Conservation (phyloP, 2,329 filamentous ascomycete species). For the Pyrenophora tritici-repentis region DNA sequence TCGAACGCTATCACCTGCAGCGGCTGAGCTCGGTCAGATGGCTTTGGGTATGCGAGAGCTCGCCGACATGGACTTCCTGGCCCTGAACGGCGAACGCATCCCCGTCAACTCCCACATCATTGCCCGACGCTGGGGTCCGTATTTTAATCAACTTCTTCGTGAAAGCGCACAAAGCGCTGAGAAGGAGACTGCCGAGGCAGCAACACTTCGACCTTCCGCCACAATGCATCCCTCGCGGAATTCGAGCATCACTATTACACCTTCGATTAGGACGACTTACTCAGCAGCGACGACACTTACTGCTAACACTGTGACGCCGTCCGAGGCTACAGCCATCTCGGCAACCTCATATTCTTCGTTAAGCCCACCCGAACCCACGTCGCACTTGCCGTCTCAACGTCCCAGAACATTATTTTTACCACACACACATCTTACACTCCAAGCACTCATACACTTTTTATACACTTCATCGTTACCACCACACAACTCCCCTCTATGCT, state of each 20-base stretch:
- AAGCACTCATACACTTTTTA: constrained; percentile 87
- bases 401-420: constrained; percentile 90
- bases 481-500: constrained; percentile 77
- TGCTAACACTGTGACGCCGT: constrained; percentile 42
- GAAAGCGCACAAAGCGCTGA: constrained; percentile 74
- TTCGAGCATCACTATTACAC: constrained; percentile 85
- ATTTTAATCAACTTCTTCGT: constrained; percentile 88
- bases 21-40: constrained; percentile 83
- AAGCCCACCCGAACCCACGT: constrained; percentile 59
- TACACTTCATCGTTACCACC: constrained; percentile 90
- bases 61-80: constrained; percentile 95
- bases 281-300: constrained; percentile 52
- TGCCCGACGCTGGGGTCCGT: constrained; percentile 88
- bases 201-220: constrained; percentile 69
- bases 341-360: constrained; percentile 50
- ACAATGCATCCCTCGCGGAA: constrained; percentile 67
- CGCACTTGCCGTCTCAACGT: constrained; percentile 64
- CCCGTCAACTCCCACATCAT: constrained; percentile 92
- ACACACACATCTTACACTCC: constrained; percentile 86
- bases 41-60: constrained; percentile 81
- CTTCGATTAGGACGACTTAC: constrained; percentile 60
- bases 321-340: constrained; percentile 47
- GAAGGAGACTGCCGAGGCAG: constrained; percentile 63
- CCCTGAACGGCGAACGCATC: constrained; percentile 86
- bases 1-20: constrained; percentile 73